phyloP scores from a whole-genome alignment of 2,329 filamentous ascomycete genomes.

The Verticillium tricorpus region DNA sequence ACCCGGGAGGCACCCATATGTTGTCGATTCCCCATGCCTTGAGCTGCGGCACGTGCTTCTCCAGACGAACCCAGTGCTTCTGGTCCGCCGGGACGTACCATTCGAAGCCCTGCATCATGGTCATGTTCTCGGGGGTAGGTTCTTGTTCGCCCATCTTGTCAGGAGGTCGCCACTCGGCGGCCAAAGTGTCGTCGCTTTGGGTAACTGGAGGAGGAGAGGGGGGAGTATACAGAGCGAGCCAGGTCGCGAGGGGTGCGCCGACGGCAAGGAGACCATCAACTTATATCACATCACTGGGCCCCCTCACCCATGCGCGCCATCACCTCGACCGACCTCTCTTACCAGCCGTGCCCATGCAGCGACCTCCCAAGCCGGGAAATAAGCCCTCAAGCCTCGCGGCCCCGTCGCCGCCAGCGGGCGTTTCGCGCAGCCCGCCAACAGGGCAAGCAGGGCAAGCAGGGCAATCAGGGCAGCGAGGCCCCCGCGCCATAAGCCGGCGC shows the following conservation, averaged over 20 bases:
- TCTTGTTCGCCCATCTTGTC: constrained; percentile 12
- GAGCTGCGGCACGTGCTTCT: constrained; percentile 49
- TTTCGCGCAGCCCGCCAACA: neutral
- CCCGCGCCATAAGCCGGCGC: neutral
- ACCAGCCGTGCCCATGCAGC: neutral
- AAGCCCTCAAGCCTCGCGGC: neutral
- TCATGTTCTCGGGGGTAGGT: constrained; percentile 38
- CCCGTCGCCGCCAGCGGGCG: too few species aligned
- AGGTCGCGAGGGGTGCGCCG: neutral
- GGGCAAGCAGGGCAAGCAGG: neutral
- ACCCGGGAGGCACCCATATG: constrained; percentile 65
- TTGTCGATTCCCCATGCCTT: constrained; percentile 59
- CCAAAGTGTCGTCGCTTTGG: neutral
- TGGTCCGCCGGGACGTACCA: constrained; percentile 65
- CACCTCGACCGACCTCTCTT: neutral
- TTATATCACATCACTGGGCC: neutral
- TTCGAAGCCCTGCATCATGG: constrained; percentile 68
- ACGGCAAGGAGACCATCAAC: neutral
- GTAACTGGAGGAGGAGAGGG: neutral
- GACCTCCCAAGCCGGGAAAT: neutral
- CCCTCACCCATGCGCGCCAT: neutral
- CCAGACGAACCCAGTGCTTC: constrained; percentile 59
- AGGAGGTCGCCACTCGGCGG: neutral
- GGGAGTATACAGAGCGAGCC: neutral
- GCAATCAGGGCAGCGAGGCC: neutral